Percentiles rank a stretch among this genome's conserved stretches.
Evolutionary conservation across 495 filamentous ascomycete genomes (phyloP).

Genomic region (Penicillium dipodomyicola): DNA sequence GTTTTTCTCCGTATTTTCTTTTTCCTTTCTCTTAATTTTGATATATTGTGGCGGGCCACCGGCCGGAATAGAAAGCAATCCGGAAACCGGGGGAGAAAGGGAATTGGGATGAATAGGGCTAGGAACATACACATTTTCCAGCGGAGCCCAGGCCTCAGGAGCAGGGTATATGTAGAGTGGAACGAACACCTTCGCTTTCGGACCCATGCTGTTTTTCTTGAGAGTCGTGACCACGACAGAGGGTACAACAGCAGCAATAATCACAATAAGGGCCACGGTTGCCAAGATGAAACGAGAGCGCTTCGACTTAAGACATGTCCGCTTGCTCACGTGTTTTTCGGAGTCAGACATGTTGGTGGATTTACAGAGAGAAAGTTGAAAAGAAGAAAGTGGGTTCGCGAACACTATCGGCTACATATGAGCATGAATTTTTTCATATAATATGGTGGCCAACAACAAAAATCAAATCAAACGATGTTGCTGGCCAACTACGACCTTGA

Average conservation of each 20-base stretch:
- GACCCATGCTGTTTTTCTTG: slow-evolving; percentile 42
- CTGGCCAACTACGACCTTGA: background rate
- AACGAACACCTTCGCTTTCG: slow-evolving; percentile 47
- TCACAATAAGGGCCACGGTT: slow-evolving; percentile 29
- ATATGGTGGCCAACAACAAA: slow-evolving; percentile 9
- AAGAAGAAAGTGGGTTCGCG: slow-evolving; percentile 27
- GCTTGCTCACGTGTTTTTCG: slow-evolving; percentile 41
- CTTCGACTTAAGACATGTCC: slow-evolving; percentile 30
- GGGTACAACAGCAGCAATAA: slow-evolving; percentile 37
- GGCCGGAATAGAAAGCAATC: slow-evolving; percentile 20
- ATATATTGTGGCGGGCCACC: slow-evolving; percentile 21
- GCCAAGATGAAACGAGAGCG: slow-evolving; percentile 31
- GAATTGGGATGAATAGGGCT: slow-evolving; percentile 18
- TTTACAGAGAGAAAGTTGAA: slow-evolving; percentile 4
- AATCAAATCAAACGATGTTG: slow-evolving; percentile 3
- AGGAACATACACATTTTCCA: slow-evolving; percentile 47
- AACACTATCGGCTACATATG: slow-evolving; percentile 3
- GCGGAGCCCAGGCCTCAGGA: slow-evolving; percentile 49
- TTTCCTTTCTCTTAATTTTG: slow-evolving; percentile 9
- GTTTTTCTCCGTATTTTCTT: slow-evolving; percentile 3
- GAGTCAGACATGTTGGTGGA: slow-evolving; percentile 23
- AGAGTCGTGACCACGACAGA: slow-evolving; percentile 35
- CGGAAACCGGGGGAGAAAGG: slow-evolving; percentile 7
- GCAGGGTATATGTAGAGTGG: slow-evolving; percentile 57
- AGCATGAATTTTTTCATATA: slow-evolving; percentile 5